Evolutionary conservation across 495 filamentous ascomycete genomes (phyloP).

Genomic region (Talaromyces liani): DNA sequence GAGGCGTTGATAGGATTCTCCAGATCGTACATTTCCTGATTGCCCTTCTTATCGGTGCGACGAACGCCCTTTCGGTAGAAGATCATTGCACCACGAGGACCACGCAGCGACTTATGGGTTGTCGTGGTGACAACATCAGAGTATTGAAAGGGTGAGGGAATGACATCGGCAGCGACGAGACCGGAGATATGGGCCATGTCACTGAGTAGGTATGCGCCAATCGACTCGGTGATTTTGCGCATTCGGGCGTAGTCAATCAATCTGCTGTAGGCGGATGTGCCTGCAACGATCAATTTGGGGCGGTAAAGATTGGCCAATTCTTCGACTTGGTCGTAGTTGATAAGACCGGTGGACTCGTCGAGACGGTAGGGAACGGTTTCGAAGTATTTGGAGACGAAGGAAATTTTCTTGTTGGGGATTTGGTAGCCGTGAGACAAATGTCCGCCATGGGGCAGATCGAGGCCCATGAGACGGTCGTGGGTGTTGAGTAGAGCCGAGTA

Average conservation of each 20-base stretch:
- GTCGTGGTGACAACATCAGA: conserved; percentile 98
- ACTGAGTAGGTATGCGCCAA: conserved; percentile 89
- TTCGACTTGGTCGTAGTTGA: conserved; percentile 92
- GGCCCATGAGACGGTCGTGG: conserved; percentile 93
- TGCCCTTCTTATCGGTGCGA: conserved; percentile 81
- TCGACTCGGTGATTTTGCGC: conserved; percentile 91
- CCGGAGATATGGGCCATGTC: conserved; percentile 99
- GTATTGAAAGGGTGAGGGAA: conserved; percentile 87
- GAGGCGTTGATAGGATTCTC: conserved; percentile 97
- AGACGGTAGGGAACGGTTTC: conserved; percentile 93
- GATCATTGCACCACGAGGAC: conserved; percentile 98
- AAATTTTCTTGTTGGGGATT: conserved; percentile 87
- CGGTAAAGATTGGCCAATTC: conserved; percentile 90
- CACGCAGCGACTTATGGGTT: conserved; percentile 98
- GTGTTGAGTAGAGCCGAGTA: conserved; percentile 98
- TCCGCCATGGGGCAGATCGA: conserved; percentile 95
- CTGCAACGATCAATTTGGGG: conserved; percentile 91
- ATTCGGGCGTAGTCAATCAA: conserved; percentile 95
- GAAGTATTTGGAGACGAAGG: conserved; percentile 89
- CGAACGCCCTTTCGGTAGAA: conserved; percentile 98
- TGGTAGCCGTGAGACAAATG: conserved; percentile 99
- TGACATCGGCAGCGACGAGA: conserved; percentile 85
- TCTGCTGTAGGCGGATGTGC: conserved; percentile 97
- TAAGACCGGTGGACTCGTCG: conserved; percentile 86
- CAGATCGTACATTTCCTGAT: conserved; percentile 87